A percentile compares a stretch with the other conserved stretches of the same genome.
phyloP scores from a whole-genome alignment of 2,329 filamentous ascomycete genomes.

The Curvularia hawaiiensis region DNA sequence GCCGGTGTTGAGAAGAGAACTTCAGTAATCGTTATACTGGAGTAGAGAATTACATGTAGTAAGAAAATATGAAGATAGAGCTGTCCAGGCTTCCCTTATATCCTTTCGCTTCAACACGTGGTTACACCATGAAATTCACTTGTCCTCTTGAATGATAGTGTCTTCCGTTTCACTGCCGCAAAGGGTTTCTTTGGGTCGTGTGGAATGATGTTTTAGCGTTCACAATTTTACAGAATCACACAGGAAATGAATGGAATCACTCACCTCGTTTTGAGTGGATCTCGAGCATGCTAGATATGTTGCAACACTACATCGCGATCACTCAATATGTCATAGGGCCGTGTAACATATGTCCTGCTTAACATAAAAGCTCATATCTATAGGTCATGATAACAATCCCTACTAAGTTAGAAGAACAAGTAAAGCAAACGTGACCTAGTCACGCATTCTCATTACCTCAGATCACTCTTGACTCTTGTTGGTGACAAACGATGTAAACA shows the following conservation, averaged over 20 bases:
- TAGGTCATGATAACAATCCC: too few relatives aligned
- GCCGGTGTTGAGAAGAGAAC: background rate
- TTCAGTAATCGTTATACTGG: background rate
- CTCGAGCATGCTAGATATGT: background rate
- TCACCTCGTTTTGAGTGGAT: background rate
- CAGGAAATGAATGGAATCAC: background rate
- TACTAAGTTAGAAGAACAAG: too few relatives aligned
- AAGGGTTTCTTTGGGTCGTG: background rate
- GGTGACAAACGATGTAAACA: too few relatives aligned
- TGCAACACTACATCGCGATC: too few relatives aligned
- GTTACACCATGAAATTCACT: background rate
- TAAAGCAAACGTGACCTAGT: too few relatives aligned
- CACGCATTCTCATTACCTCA: too few relatives aligned
- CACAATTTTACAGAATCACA: background rate
- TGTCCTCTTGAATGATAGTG: background rate
- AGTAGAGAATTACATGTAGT: background rate
- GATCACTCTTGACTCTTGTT: too few relatives aligned
- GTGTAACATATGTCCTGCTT: too few relatives aligned
- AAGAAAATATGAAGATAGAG: background rate
- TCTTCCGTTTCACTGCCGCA: accelerated
- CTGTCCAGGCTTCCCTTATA: background rate
- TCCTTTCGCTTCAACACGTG: background rate
- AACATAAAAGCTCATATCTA: too few relatives aligned
- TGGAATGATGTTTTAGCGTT: background rate
- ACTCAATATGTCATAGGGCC: too few relatives aligned